phyloP scores from a whole-genome alignment of 768 basidiomycete species.

The Gloeostereum incarnatum region DNA sequence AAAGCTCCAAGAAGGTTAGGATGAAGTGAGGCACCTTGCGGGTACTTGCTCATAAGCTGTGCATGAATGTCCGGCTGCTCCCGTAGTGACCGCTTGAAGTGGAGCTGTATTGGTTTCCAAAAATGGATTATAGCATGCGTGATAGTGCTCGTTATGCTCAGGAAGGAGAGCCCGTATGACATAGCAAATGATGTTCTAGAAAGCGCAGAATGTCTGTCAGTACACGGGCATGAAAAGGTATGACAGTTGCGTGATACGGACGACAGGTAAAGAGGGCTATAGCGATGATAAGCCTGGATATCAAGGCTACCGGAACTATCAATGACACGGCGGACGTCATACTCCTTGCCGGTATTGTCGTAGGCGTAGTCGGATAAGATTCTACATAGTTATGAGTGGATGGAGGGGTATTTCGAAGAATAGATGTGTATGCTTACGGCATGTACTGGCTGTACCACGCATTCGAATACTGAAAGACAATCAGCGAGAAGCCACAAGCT shows the following conservation, averaged over 20 bases:
- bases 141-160: conserved; percentile 66
- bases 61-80: conserved; percentile 86
- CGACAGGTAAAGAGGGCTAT: conserved; percentile 39
- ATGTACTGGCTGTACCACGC: conserved; percentile 52
- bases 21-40: conserved; percentile 69
- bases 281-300: conserved; percentile 32
- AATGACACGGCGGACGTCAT: conserved; percentile 34
- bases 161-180: conserved; percentile 77
- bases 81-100: conserved; percentile 38
- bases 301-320: conserved; percentile 28
- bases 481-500: conserved; percentile 2
- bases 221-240: too few relatives aligned
- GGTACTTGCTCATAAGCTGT: conserved; percentile 69
- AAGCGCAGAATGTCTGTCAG: too few relatives aligned
- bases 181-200: conserved; percentile 55
- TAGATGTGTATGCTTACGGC: conserved; percentile 28
- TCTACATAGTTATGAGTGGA: conserved; percentile 17
- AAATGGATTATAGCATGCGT: conserved; percentile 40
- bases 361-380: conserved; percentile 42
- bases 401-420: conserved; percentile 10
- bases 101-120: background rate
- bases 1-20: too few relatives aligned
- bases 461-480: conserved; percentile 34
- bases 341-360: conserved; percentile 48
- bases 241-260: too few relatives aligned